Base-by-base conservation (phyloP, 495 filamentous ascomycete species). In the Aspergillus avenaceus region DNA sequence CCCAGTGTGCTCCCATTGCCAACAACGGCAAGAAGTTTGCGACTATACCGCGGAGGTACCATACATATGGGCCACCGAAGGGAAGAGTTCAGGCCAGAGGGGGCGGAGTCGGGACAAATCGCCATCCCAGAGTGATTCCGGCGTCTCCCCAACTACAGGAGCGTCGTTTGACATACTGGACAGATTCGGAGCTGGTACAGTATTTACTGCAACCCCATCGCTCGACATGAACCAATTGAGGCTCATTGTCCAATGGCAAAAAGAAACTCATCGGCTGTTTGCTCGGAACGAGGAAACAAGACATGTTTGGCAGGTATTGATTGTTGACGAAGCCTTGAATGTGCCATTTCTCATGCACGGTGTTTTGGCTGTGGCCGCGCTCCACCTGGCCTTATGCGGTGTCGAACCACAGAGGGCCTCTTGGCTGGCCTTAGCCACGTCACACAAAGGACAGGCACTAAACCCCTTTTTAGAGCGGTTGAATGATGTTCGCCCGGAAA, bases 291-390 rank as follows among this genome's bases (percentile, higher is more conserved):
- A 54, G 25, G 55, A 59, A 27, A 61, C 57, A 6, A 31, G 50
- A 23, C 43, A 55, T 9, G 32, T 62, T 1, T 76, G 71, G 71
- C 50, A 64, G 16, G 43, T 53, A 13, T 27, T 49, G 4, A 55
- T 74, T 6, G 63, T 71, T 4, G 52, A 67, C 22, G 54, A 73
- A 41, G 71, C 69, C 8, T 55, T 72, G 7, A 46, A 59, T 13
- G 42, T 63, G 6, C 59, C 61, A 4, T 69, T 64, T 27, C 44
- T 64, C 0, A 65, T 73, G 58, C 70, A 73, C 26, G 58, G 60
- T 0, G 62, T 73, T 6, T 56, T 73, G 18, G 70, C 63, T 3
- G 40, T 72, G 4, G 62, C 70, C 0, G 62, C 70, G 8, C 41
- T 73, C 6, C 70, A 73, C 29, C 52, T 72, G 13, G 55, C 63